Percentiles rank a stretch among this genome's conserved stretches.
Conservation (phyloP, 176 grass and related monocot genomes). For the Oryza brachyantha region DNA sequence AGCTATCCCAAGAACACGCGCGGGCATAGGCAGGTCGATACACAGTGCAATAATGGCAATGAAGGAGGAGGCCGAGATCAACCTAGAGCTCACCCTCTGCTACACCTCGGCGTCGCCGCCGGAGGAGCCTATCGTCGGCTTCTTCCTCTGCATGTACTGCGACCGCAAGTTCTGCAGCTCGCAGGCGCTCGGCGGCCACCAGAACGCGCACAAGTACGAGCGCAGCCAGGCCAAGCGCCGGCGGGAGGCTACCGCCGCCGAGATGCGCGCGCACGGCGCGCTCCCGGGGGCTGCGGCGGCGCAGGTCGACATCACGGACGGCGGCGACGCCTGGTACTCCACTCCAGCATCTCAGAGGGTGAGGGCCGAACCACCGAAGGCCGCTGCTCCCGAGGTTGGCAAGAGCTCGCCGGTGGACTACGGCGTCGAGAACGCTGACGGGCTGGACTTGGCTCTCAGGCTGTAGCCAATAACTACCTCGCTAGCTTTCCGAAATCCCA, state of each 20-base stretch:
- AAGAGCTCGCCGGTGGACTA: conserved; percentile 3
- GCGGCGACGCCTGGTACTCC: not conserved
- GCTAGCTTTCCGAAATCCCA: too few species aligned
- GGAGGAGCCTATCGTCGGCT: conserved; percentile 51
- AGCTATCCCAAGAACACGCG: too few species aligned
- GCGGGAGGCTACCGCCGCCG: conserved; percentile 45
- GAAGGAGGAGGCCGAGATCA: conserved; percentile 38
- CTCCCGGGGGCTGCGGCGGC: too few species aligned
- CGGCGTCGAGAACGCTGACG: not conserved
- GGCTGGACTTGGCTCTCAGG: conserved; percentile 52
- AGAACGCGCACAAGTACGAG: conserved; percentile 97
- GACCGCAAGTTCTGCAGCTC: conserved; percentile 82
- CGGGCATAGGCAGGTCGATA: too few species aligned
- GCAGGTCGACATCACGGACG: too few species aligned
- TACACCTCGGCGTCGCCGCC: conserved; percentile 45
- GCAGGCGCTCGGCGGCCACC: conserved; percentile 89
- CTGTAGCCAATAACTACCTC: conserved; percentile 16
- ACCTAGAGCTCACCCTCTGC: conserved; percentile 49
- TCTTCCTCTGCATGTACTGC: conserved; percentile 93
- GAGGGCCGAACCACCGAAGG: too few species aligned
- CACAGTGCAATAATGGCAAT: conserved; percentile 31
- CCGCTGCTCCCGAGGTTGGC: too few species aligned
- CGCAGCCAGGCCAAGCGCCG: conserved; percentile 64
- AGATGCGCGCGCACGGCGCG: conserved; percentile 17
- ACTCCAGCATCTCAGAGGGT: too few species aligned